phyloP scores from a whole-genome alignment of 2,329 filamentous ascomycete species.

The Aspergillus luchuensis region DNA sequence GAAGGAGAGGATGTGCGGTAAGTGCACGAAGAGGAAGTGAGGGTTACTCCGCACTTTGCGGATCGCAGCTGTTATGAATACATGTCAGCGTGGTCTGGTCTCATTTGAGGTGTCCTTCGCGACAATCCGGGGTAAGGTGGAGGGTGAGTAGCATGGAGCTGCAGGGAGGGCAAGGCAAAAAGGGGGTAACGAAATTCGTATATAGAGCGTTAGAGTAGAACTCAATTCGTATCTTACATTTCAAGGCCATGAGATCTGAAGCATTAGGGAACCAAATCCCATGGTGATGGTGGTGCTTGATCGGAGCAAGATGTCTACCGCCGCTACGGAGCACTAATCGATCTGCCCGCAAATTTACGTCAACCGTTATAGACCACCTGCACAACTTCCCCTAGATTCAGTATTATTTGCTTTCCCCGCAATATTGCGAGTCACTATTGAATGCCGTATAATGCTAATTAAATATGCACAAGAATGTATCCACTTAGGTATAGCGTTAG shows the following conservation, averaged over 20 bases:
- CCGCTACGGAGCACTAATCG: not conserved
- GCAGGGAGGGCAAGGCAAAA: not conserved
- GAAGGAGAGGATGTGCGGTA: slow-evolving; percentile 85
- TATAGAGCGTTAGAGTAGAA: not conserved
- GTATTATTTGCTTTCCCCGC: slow-evolving; percentile 15
- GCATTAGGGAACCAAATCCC: slow-evolving; percentile 30
- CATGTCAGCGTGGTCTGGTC: slow-evolving; percentile 20
- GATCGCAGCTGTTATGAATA: slow-evolving; percentile 38
- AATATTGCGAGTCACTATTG: slow-evolving; percentile 14
- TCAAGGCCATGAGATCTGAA: slow-evolving; percentile 40
- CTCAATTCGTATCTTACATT: slow-evolving; percentile 35
- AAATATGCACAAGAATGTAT: slow-evolving; percentile 38
- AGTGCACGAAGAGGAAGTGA: slow-evolving; percentile 68
- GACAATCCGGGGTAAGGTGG: slow-evolving; percentile 19
- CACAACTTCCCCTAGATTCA: slow-evolving; percentile 27
- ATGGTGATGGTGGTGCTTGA: slow-evolving; percentile 18
- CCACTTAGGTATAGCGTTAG: not conserved
- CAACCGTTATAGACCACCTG: slow-evolving; percentile 32
- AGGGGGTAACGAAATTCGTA: not conserved
- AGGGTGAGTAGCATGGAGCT: slow-evolving; percentile 7
- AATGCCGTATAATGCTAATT: slow-evolving; percentile 15
- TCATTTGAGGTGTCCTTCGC: slow-evolving; percentile 17
- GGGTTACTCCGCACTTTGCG: slow-evolving; percentile 72
- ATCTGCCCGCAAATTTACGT: slow-evolving; percentile 34
- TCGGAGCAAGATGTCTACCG: not conserved